phyloP scores from a whole-genome alignment of 441 rosid genomes.

The Gossypium lobatum region DNA sequence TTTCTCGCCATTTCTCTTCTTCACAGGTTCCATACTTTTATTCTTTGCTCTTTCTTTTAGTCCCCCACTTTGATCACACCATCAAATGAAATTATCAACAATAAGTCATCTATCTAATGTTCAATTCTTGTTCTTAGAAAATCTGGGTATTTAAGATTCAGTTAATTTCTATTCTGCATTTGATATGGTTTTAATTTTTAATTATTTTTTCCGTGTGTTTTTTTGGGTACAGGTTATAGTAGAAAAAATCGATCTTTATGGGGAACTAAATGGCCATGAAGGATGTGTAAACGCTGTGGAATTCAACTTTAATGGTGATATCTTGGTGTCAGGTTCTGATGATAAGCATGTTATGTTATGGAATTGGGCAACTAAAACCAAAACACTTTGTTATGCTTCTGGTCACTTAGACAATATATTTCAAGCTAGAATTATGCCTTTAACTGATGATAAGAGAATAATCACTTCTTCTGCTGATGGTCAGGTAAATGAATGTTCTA shows the following conservation, averaged over 20 bases:
- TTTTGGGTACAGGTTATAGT: conserved; percentile 33
- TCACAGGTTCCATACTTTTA: conserved; percentile 19
- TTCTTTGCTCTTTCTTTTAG: neutral
- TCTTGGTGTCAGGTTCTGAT: conserved; percentile 70
- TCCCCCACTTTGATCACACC: neutral
- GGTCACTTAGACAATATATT: conserved; percentile 59
- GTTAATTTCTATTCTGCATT: neutral
- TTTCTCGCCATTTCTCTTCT: conserved; percentile 34
- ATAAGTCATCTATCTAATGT: neutral
- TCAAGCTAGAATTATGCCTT: conserved; percentile 59
- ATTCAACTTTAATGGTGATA: conserved; percentile 49
- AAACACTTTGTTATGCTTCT: conserved; percentile 36
- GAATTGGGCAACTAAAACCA: conserved; percentile 39
- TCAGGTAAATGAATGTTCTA: conserved; percentile 33
- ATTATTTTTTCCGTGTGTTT: neutral
- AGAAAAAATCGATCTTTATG: conserved; percentile 40
- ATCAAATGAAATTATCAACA: neutral
- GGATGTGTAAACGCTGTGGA: conserved; percentile 64
- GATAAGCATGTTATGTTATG: conserved; percentile 51
- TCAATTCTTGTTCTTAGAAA: neutral
- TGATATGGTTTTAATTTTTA: too few relatives aligned
- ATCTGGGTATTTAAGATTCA: neutral
- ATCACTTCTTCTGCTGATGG: conserved; percentile 68
- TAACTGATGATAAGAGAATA: conserved; percentile 45
- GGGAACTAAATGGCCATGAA: conserved; percentile 50